Evolutionary conservation across 805 yeast genomes (phyloP).

Genomic region (Ogataea degrootiae): DNA sequence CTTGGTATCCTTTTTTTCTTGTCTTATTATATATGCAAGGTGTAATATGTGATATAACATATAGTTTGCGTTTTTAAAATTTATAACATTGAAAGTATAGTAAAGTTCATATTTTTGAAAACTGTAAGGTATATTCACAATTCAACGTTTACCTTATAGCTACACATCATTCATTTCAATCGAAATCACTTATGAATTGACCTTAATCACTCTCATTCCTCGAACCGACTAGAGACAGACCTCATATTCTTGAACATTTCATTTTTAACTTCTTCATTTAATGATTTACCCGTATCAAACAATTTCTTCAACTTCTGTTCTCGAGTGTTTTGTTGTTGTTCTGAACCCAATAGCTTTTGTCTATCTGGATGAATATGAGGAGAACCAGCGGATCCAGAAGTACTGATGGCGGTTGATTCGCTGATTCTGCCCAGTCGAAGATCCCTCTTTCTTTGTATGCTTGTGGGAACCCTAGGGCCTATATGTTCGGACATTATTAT

Average conservation of each 20-base stretch:
- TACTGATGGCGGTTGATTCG: background rate
- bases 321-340: background rate
- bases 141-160: too few species aligned
- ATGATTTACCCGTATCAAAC: slow-evolving; percentile 19
- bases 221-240: slow-evolving; percentile 7
- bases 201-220: slow-evolving; percentile 3
- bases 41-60: too few species aligned
- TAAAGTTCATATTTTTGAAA: too few species aligned
- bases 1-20: too few species aligned
- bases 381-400: too few species aligned
- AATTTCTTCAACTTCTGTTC: slow-evolving; percentile 12
- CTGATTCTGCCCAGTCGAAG: slow-evolving; percentile 8
- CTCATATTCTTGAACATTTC: slow-evolving; percentile 21
- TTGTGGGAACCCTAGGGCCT: slow-evolving; percentile 25
- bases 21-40: too few species aligned
- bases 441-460: slow-evolving; percentile 16
- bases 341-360: background rate
- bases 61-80: too few species aligned
- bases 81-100: too few species aligned
- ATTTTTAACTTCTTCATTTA: slow-evolving; percentile 22
- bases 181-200: too few species aligned
- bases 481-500: slow-evolving; percentile 1
- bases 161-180: too few species aligned
- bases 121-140: too few species aligned
- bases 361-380: background rate